phyloP scores from a whole-genome alignment of 306 rosid species.

The Notholithocarpus densiflorus region DNA sequence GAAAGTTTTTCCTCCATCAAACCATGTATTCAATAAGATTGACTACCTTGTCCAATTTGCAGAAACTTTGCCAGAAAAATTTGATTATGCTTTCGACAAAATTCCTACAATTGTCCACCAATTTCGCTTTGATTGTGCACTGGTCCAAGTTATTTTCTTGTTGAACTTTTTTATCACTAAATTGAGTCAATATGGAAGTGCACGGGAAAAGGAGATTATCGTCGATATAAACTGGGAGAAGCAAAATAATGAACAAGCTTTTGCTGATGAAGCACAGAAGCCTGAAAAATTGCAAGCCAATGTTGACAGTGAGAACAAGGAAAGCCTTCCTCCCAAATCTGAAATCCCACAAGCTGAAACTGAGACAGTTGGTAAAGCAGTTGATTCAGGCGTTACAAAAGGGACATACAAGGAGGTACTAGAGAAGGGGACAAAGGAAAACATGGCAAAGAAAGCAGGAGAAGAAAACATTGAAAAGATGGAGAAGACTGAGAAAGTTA shows the following conservation, averaged over 20 bases:
- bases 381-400: slow-evolving; percentile 17
- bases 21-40: slow-evolving; percentile 40
- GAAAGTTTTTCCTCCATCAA: slow-evolving; percentile 53
- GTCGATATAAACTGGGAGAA: slow-evolving; percentile 33
- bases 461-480: neutral
- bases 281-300: slow-evolving; percentile 1
- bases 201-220: slow-evolving; percentile 47
- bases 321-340: slow-evolving; percentile 25
- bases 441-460: neutral
- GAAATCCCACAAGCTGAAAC: slow-evolving; percentile 23
- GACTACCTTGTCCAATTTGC: slow-evolving; percentile 39
- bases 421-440: slow-evolving; percentile 31
- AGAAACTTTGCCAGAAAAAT: slow-evolving; percentile 40
- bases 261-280: slow-evolving; percentile 1
- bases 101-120: slow-evolving; percentile 30
- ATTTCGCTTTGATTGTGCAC: slow-evolving; percentile 35
- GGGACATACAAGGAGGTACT: slow-evolving; percentile 35
- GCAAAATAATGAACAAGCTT: neutral
- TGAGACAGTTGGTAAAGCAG: slow-evolving; percentile 8
- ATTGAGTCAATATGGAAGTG: slow-evolving; percentile 25
- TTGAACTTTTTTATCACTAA: slow-evolving; percentile 38
- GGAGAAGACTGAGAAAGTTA: neutral
- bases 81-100: slow-evolving; percentile 38
- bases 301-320: neutral
- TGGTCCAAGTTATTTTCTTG: slow-evolving; percentile 34